These are phyloP conservation scores for Litsea cubeba DNA, from an alignment of 164 flowering plant species.

Conservation along the genomic window DNA sequence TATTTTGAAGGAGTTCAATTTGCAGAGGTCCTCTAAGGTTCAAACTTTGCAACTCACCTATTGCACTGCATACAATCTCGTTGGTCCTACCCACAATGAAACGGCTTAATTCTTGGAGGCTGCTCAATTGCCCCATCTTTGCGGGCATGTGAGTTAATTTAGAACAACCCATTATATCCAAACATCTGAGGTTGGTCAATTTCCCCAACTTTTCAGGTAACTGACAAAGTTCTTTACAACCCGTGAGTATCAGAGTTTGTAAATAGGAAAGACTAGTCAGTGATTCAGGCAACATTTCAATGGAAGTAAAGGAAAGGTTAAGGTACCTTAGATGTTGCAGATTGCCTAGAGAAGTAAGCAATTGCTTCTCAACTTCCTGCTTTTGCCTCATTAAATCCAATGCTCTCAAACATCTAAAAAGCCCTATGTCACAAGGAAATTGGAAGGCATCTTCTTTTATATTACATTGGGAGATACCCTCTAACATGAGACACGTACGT, in stretches of 20 bases:
- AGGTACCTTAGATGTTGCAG: constrained; percentile 7
- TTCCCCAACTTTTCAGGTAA: background rate
- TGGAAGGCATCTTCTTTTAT: background rate
- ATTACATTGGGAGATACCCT: background rate
- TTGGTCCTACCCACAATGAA: background rate
- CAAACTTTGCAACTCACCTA: background rate
- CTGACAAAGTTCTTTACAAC: background rate
- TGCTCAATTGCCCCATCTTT: background rate
- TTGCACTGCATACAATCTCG: background rate
- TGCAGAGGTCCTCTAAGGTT: background rate
- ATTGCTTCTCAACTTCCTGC: background rate
- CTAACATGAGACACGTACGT: background rate
- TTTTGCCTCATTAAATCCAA: constrained; percentile 4
- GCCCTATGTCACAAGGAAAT: background rate
- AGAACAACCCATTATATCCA: background rate
- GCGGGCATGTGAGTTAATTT: background rate
- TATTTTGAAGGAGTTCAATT: background rate
- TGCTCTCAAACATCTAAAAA: background rate
- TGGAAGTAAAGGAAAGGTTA: constrained; percentile 4
- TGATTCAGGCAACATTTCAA: constrained; percentile 10
- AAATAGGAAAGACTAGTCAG: background rate
- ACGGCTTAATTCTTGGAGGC: background rate
- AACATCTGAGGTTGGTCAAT: background rate
- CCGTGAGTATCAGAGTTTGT: background rate
- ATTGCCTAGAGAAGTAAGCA: background rate